These are phyloP conservation scores for Schoenoplectus triqueter DNA, from an alignment of 202 grass and related monocot species.

Conservation along the genomic window DNA sequence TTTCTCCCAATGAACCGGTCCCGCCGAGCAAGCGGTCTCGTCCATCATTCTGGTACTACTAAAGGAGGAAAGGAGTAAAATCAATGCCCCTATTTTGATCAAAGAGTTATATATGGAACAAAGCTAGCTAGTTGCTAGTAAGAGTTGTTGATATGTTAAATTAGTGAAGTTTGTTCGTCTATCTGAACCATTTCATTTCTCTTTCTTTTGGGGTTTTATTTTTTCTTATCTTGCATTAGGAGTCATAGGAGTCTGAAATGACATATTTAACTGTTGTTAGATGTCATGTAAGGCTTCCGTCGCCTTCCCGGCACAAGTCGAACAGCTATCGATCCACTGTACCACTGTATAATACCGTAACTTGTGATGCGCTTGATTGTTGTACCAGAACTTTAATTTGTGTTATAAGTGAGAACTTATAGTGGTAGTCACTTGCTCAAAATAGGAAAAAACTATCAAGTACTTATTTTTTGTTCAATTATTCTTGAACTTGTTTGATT, in stretches of 20 bases:
- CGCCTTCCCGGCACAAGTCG: neutral
- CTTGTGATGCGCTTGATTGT: neutral
- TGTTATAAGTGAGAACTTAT: neutral
- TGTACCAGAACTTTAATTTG: slow-evolving; percentile 30
- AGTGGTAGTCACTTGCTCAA: slow-evolving; percentile 23
- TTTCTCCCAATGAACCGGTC: slow-evolving; percentile 44
- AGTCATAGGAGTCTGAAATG: neutral
- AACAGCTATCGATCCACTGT: neutral
- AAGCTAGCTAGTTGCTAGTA: slow-evolving; percentile 6
- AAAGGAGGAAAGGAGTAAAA: slow-evolving; percentile 6
- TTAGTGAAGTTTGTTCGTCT: slow-evolving; percentile 7
- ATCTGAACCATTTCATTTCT: neutral
- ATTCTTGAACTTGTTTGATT: neutral
- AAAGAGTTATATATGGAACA: neutral
- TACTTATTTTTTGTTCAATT: neutral
- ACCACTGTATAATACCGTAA: slow-evolving; percentile 25
- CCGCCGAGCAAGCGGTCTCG: slow-evolving; percentile 47
- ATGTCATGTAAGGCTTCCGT: neutral
- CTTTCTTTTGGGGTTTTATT: neutral
- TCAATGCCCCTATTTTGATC: neutral
- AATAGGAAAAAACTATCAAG: neutral
- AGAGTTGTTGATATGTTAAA: slow-evolving; percentile 25
- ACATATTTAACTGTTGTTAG: neutral
- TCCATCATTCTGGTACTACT: slow-evolving; percentile 60
- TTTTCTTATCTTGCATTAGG: neutral